phyloP scores from a whole-genome alignment of 345 rosid species.

The Durio zibethinus region DNA sequence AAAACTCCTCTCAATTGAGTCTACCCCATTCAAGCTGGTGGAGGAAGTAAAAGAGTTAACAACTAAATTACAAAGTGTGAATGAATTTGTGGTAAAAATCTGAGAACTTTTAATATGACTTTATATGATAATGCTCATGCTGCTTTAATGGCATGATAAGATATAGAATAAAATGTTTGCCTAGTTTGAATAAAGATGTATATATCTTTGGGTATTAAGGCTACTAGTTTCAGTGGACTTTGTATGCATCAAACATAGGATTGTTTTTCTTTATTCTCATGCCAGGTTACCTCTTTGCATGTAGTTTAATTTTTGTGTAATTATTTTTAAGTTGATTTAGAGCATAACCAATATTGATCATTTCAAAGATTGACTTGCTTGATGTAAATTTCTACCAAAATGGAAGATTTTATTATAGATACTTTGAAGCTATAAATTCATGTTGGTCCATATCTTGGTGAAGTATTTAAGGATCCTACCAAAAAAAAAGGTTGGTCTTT shows the following conservation, averaged over 20 bases:
- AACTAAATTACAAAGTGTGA: slow-evolving; percentile 49
- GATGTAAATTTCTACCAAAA: slow-evolving; percentile 95
- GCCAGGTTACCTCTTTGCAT: background rate
- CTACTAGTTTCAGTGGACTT: background rate
- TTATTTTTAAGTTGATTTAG: slow-evolving; percentile 74
- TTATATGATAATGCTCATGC: background rate
- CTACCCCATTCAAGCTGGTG: slow-evolving; percentile 69
- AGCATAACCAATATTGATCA: slow-evolving; percentile 89
- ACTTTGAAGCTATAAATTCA: slow-evolving; percentile 79
- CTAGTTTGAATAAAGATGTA: background rate
- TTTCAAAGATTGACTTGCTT: slow-evolving; percentile 90
- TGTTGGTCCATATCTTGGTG: slow-evolving; percentile 83
- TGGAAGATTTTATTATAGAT: slow-evolving; percentile 81
- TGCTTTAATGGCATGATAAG: background rate
- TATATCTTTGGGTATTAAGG: background rate
- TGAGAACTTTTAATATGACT: background rate
- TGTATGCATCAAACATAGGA: background rate
- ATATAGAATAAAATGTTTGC: slow-evolving; percentile 4
- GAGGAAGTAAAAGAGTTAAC: slow-evolving; percentile 73
- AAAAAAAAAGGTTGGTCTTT: slow-evolving; percentile 74
- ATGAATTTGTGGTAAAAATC: slow-evolving; percentile 76
- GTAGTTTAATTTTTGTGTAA: background rate
- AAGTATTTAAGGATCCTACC: slow-evolving; percentile 77
- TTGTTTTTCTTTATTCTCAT: background rate
- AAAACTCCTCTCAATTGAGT: slow-evolving; percentile 46